These are phyloP conservation scores for Ceratocystis huliohia DNA, from an alignment of 2,329 filamentous ascomycete species.

Conservation along the genomic window DNA sequence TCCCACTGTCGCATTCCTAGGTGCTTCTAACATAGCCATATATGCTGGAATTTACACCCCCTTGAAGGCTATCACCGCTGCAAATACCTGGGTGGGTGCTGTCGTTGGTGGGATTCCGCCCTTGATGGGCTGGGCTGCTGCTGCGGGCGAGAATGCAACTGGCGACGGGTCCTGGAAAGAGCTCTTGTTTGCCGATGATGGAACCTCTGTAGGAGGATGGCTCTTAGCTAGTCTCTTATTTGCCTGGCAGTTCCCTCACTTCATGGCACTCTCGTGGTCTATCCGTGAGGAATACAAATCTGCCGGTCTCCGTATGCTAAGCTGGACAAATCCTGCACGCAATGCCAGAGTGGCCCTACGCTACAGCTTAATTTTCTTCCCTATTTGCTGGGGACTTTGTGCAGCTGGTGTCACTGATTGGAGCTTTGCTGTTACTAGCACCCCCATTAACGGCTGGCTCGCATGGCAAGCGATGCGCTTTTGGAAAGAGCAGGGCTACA, in stretches of 20 bases:
- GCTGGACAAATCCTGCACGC: slow-evolving; percentile 72
- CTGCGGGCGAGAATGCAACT: slow-evolving; percentile 74
- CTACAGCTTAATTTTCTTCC: slow-evolving; percentile 76
- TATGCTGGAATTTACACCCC: slow-evolving; percentile 92
- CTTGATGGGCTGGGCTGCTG: slow-evolving; percentile 95
- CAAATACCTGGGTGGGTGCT: slow-evolving; percentile 93
- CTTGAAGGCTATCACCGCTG: slow-evolving; percentile 68
- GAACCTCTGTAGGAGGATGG: slow-evolving; percentile 66
- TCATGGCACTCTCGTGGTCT: slow-evolving; percentile 82
- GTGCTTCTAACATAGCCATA: slow-evolving; percentile 69
- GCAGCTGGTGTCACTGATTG: slow-evolving; percentile 71
- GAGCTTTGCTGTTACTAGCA: slow-evolving; percentile 69
- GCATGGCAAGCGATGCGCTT: slow-evolving; percentile 66
- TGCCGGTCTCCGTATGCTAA: slow-evolving; percentile 59
- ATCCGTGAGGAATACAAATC: slow-evolving; percentile 81
- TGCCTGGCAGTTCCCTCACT: slow-evolving; percentile 96
- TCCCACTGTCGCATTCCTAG: slow-evolving; percentile 78
- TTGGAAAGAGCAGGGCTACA: slow-evolving; percentile 63
- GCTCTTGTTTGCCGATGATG: slow-evolving; percentile 55
- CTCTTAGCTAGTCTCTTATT: slow-evolving; percentile 72
- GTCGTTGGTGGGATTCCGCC: slow-evolving; percentile 88
- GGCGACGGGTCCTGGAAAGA: slow-evolving; percentile 64
- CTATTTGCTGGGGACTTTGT: slow-evolving; percentile 70
- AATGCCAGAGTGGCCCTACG: slow-evolving; percentile 80
- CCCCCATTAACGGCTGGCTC: slow-evolving; percentile 77